Base-by-base conservation (phyloP, 1,139 yeast genomes). In the Sugiyamaella novakii region DNA sequence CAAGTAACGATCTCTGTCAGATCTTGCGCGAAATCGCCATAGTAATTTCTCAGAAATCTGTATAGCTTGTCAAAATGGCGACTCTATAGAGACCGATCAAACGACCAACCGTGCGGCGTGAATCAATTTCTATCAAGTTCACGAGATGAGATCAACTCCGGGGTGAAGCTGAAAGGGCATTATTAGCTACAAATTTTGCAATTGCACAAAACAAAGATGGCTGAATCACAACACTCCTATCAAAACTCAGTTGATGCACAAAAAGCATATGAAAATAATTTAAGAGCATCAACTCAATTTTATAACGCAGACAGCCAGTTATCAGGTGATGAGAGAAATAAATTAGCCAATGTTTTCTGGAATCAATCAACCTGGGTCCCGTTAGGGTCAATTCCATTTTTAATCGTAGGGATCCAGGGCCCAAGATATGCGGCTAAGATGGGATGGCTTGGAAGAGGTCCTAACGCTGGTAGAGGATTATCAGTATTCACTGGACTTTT, bases 401-500 rank as follows among this genome's bases (percentile, higher is more conserved):
- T 57, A 22, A 36, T 49, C n/a, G 46, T 50, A 2, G 62, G 61
- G 2, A 56, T 59, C 24, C 50, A 51, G 46, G 43, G 45, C 7
- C 60, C 61, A 5, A 47, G 54, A 21, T 42, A 43, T 21, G 53
- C 54, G 5, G 57, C 55, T 5, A 47, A 44, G 19, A 38, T 36
- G 19, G 55, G 55, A 3, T 43, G 42, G 25, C 42, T 58, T n/a
- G 53, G 47, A 12, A 46, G 46, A 25, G 50, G 49, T 10, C 24
- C 50, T 5, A 47, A 52, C 11, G 53, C 61, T 4, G 42, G 37
- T 2, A 41, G 62, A 12, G 52, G 57, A 36, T 40, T 50, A 22
- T 50, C 54, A 4, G 61, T 53, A 11, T 47, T 54, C 46, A 39
- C 53, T 17, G 62, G 60, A 4, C 39, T 59, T 3, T 45, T 53